phyloP scores from a whole-genome alignment of 2,329 filamentous ascomycete species.

The Trichoderma aggressivum region DNA sequence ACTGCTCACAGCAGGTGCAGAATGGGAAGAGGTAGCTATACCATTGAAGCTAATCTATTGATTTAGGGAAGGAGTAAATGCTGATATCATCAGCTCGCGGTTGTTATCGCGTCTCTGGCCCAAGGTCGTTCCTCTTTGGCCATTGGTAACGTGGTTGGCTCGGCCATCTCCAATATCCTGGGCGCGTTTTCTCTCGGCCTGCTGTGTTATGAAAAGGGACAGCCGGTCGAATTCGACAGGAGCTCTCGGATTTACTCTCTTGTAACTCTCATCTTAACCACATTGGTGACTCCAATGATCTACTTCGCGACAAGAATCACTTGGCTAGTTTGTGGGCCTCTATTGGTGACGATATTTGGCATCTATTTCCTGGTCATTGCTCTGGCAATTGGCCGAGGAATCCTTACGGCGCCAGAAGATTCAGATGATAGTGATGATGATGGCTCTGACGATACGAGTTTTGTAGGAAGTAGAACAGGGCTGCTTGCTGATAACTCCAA shows the following conservation, averaged over 20 bases:
- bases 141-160: slow-evolving; percentile 54
- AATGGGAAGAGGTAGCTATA: slow-evolving; percentile 51
- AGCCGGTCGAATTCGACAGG: slow-evolving; percentile 39
- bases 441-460: background rate
- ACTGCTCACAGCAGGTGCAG: slow-evolving; percentile 50
- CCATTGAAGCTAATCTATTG: background rate
- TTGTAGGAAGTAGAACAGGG: background rate
- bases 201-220: slow-evolving; percentile 33
- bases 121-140: slow-evolving; percentile 46
- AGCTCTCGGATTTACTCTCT: slow-evolving; percentile 46
- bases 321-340: background rate
- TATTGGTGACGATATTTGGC: background rate
- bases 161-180: slow-evolving; percentile 52
- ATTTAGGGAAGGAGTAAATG: background rate
- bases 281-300: background rate
- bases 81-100: slow-evolving; percentile 35
- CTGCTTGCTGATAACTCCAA: background rate
- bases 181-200: slow-evolving; percentile 54
- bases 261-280: background rate
- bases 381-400: background rate
- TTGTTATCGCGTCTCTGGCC: slow-evolving; percentile 46
- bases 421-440: background rate
- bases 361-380: background rate
- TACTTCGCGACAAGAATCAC: background rate
- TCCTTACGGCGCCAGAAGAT: background rate